Evolutionary conservation across 352 stramenopile genomes (phyloP), one percentile per base, ranked within the genome.

Genomic region (Pythium brachiatum): DNA sequence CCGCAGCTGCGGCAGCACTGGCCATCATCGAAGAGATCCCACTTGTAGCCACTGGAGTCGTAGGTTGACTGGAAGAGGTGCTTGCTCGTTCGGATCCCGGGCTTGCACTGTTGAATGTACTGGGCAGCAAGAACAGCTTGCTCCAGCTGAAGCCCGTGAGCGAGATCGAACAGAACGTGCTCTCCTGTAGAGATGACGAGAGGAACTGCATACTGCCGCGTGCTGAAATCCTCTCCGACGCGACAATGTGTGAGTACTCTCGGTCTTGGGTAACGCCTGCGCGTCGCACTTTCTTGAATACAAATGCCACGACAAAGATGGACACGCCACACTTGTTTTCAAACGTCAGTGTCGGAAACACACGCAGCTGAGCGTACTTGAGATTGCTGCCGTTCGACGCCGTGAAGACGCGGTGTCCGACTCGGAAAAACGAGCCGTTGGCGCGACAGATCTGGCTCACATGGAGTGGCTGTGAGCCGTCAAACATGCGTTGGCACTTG

Each of bases 101-200:
- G 21, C 16, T 47, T 1, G 26, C 39, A 8, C n/a, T 29, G 9
- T 69, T 67, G 25, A 82, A 74, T 0, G 64, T 57, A 2, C 48
- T 78, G 5, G 78, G 79, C 11, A 93, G 60, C 41, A 79, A 64
- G 36, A 93, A 89, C 0, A 93, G 65, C 29, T 83, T 84, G 66
- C 81, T 93, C 86, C 86, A 95, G 62, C 74, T 91, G 39, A 86
- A 88, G 0, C 77, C 79, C 9, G 80, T 90, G 44, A 95, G 80
- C 1, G 86, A 92, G 11, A 95, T 74, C 0, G 82, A 85, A 53
- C 83, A 91, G 53, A 79, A 93, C 8, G 83, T 92, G 26, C 69
- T 77, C 20, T 89, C 82, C n/a, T 90, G 79, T 16, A 95, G 72
- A 43, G 82, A 88, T 20, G 81, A 87, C 13, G 79, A 72, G 3